Evolutionary conservation across 805 yeast genomes (phyloP), one percentile per base, ranked within the genome.

Genomic region (Dipodascus geniculatus): DNA sequence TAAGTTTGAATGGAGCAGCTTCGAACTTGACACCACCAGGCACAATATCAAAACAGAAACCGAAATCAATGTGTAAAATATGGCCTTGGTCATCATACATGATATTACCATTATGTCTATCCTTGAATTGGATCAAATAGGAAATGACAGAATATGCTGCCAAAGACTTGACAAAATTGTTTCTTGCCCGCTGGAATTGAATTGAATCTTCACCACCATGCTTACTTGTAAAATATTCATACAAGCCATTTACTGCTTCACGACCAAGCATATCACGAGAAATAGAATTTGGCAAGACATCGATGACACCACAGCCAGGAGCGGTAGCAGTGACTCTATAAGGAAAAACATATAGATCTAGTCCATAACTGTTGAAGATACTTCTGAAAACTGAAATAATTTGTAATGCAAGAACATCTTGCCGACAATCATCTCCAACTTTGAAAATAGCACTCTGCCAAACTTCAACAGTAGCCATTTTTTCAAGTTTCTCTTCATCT

Each of bases 21-120:
- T 93, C 99, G 66, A 93, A 95, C 63, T 83, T 87, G 50, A 93
- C 97, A 35, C 99, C 99, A 59, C 99, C 99, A 8, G 99, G 99
- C 33, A 87, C 97, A 68, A 93, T 93, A 71, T 93, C 99, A 67
- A 93, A 95, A 63, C 96, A 90, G 76, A 93, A 93, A 2, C 99
- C 99, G 72, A 93, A 93, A 71, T 93, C 99, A 68, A 95, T 87
- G 69, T 93, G 99, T 57, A 95, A 72, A 57, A 95, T 80, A 66
- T 93, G 96, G 3, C 99, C 99, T 56, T 91, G 96, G 55, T 84
- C 82, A 64, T 93, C 99, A 42, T 91, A 73, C 99, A 93, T 91
- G 55, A 93, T 90, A 67, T 93, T 93, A 63, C 99, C 99, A 65
- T 91, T 91, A 65, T 91, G 99, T 60, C 99, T 79, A 68, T 93